Evolutionary conservation across 208 protist species (phyloP), one percentile per base, ranked within the genome.

Genomic region (Angomonas desouzai): DNA sequence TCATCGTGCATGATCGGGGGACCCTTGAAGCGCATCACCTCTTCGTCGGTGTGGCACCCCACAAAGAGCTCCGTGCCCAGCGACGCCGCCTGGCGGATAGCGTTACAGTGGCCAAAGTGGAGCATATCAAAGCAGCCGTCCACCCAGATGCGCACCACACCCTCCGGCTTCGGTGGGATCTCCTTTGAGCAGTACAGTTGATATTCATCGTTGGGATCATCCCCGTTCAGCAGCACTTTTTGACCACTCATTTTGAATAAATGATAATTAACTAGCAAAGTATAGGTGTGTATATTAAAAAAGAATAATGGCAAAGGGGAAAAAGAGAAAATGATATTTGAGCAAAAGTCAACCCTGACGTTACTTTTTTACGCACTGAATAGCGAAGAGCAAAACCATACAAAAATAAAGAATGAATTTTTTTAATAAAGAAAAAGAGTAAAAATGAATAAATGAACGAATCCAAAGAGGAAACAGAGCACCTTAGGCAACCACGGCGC

Each of bases 1-100:
- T 97, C 79, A 38, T 96, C 93, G 56, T 86, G 97, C 94, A 99
- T 98, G 32, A 99, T 97, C 16, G 97, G 94, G 16, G 96, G 97
- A 0, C 88, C 87, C 71, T 99, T 99, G 79, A 98, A 90, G 22
- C 74, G 83, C 38, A 83, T 71, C 62, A 99, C 97, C 70, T 99
- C 97, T 57, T 77, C 94, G 66, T 99, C 97, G 6, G 82, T 89
- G 74, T 99, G 97, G 48, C 98, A 94, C 36, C 98, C 98, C 27
- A 98, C 97, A 62, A 98, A 87, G 25, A 99, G 85, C 70, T 97
- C 85, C 51, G 96, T 85, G 33, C 97, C 96, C 11, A 99, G 75
- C 6, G 71, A 71, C 33, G 71, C 72, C 9, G 96, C 95, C 70
- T 97, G 91, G 3, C 91, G 83, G 27, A 96, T 66, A 2, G 83